Base-by-base conservation (phyloP, 2,329 filamentous ascomycete species). In the Aspergillus sp. region DNA sequence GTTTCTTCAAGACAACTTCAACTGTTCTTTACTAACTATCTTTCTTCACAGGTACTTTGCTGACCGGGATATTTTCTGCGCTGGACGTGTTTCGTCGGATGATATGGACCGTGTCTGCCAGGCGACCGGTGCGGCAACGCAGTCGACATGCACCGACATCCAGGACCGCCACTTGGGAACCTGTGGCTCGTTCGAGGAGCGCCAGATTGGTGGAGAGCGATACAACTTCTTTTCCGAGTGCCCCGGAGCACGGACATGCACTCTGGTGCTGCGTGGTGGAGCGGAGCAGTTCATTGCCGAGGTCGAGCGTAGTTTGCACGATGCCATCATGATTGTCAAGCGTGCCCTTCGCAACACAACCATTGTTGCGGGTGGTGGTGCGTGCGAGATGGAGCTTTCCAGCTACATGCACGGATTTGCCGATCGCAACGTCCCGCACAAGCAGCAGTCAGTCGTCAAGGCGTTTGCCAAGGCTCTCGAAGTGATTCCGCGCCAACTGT, bases 291-390 rank as follows among this genome's bases (percentile, higher is more conserved):
- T 98, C 73, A 98, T 98, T 59, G 93, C 93, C 46, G 93, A 98
- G 70, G 93, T 96, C 2, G 93, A 98, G 76, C 88, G 93, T 52
- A 95, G 89, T 64, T 80, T 98, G 54, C 93, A 98, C 76, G 93
- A 98, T 62, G 93, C 93, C 58, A 97, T 98, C 71, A 98, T 98
- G 93, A 95, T 98, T 61, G 93, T 98, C 64, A 97, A 97, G 82
- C 90, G 94, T 49, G 89, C 93, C 27, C 89, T 97, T 70, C 89
- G 88, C 75, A 95, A 97, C 77, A 85, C 85, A 63, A 87, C 82
- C 64, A 95, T 98, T 54, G 93, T 98, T 27, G 93, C 90, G 37
- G 93, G 93, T 59, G 93, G 93, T 58, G 93, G 93, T 65, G 91
- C 93, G 12, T 83, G 79, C 59, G 93, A 98, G 77, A 97, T 98